Conservation (phyloP, 1,284 basidiomycete genomes). For the Rhodotorula glutinis region DNA sequence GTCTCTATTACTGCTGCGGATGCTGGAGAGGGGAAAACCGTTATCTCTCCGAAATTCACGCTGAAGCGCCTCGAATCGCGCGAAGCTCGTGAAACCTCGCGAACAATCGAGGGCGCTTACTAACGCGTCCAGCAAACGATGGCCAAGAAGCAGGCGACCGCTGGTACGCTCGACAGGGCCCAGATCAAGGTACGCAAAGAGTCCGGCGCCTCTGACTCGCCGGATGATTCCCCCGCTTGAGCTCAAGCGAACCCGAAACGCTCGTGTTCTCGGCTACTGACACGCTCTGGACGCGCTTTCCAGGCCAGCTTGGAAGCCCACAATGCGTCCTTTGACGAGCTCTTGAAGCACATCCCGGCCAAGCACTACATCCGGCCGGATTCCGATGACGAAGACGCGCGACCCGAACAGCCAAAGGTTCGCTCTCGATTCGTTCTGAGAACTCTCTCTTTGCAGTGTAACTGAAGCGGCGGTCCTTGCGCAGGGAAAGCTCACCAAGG, state of each 20-base stretch:
- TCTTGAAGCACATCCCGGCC: constrained; percentile 78
- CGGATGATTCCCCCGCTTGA: not conserved
- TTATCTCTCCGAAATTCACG: not conserved
- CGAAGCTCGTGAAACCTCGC: not conserved
- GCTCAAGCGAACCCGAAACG: too few relatives aligned
- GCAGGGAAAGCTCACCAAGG: constrained; percentile 53
- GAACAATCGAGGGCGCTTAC: too few relatives aligned
- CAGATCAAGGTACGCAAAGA: constrained; percentile 12
- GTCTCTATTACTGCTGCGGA: too few relatives aligned
- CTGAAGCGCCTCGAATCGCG: not conserved
- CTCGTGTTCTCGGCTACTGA: not conserved
- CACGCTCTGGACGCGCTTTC: not conserved
- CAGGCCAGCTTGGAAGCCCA: constrained; percentile 70
- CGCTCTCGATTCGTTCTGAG: not conserved
- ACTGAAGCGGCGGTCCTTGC: not conserved
- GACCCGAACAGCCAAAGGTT: constrained; percentile 17
- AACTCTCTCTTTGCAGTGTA: too few relatives aligned
- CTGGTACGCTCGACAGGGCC: not conserved
- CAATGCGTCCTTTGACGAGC: constrained; percentile 74
- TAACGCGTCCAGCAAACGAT: not conserved
- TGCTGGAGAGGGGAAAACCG: too few relatives aligned
- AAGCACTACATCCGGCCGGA: constrained; percentile 76
- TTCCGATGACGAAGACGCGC: constrained; percentile 62
- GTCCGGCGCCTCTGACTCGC: too few relatives aligned
- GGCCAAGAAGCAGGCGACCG: not conserved